phyloP scores from a whole-genome alignment of 176 grass and related monocot genomes.

The Raddia distichophylla region DNA sequence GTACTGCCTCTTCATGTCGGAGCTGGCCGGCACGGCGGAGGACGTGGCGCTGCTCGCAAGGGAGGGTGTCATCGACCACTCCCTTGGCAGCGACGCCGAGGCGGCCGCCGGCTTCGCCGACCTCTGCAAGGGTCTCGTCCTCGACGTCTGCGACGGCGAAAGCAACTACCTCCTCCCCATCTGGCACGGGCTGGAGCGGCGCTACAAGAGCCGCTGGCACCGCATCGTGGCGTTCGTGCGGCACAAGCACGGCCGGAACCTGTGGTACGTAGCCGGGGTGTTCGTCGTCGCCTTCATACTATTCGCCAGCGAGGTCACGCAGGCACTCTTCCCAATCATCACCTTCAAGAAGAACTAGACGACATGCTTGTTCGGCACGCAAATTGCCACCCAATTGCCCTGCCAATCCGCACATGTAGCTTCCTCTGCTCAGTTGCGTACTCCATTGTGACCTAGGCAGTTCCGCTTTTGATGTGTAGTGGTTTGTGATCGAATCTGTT shows the following conservation, averaged over 20 bases:
- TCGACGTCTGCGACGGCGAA: neutral
- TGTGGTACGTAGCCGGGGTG: too few species aligned
- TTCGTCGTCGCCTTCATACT: neutral
- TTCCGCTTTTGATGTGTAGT: too few species aligned
- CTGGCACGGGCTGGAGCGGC: neutral
- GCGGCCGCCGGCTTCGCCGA: neutral
- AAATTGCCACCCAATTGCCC: too few species aligned
- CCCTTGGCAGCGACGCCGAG: neutral
- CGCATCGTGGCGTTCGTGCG: neutral
- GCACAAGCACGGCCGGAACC: neutral
- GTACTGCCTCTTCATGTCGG: conserved; percentile 35
- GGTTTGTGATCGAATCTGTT: too few species aligned
- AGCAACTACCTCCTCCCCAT: neutral
- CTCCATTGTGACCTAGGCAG: too few species aligned
- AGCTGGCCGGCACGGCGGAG: neutral
- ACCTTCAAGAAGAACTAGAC: too few species aligned
- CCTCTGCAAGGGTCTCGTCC: neutral
- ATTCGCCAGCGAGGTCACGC: too few species aligned
- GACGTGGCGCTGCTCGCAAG: neutral
- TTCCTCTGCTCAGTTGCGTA: too few species aligned
- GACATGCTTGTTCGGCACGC: too few species aligned
- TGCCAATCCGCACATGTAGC: too few species aligned
- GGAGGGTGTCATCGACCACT: neutral
- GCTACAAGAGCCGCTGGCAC: neutral
- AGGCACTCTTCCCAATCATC: too few species aligned